These are phyloP conservation scores for Neoconidiobolus thromboides DNA, from an alignment of 371 early-diverging fungal species.

Conservation along the genomic window DNA sequence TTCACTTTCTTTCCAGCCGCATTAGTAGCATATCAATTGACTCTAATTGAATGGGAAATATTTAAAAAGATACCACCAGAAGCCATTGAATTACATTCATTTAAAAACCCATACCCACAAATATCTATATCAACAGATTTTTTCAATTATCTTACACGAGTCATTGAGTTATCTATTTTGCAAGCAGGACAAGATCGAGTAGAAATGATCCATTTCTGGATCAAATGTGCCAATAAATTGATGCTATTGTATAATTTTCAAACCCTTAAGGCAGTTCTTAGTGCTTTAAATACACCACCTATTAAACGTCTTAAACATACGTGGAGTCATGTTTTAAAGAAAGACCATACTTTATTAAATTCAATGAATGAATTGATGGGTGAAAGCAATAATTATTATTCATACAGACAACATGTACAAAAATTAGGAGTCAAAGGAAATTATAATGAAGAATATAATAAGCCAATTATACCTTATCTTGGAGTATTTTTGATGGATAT, in stretches of 20 bases:
- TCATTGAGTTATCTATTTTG: constrained; percentile 51
- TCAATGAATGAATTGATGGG: constrained; percentile 38
- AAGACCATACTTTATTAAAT: constrained; percentile 35
- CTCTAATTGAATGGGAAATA: constrained; percentile 46
- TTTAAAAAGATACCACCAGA: constrained; percentile 42
- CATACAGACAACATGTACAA: constrained; percentile 27
- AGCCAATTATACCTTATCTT: constrained; percentile 53
- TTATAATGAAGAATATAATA: constrained; percentile 16
- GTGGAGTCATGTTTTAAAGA: constrained; percentile 51
- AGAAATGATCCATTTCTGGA: constrained; percentile 46
- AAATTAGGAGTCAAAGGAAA: constrained; percentile 6
- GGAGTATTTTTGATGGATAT: constrained; percentile 63
- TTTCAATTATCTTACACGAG: constrained; percentile 61
- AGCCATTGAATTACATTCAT: constrained; percentile 42
- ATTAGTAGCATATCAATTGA: constrained; percentile 49
- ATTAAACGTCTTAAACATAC: constrained; percentile 51
- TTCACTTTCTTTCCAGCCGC: constrained; percentile 43
- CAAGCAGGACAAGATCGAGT: constrained; percentile 39
- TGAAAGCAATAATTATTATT: constrained; percentile 47
- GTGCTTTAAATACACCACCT: constrained; percentile 53
- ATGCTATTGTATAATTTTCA: constrained; percentile 49
- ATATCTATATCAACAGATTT: constrained; percentile 54
- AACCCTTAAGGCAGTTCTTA: constrained; percentile 49
- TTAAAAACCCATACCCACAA: constrained; percentile 39
- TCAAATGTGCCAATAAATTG: constrained; percentile 44